Evolutionary conservation across 768 basidiomycete species (phyloP), one percentile per base, ranked within the genome.

Genomic region (Holtermannia corniformis): DNA sequence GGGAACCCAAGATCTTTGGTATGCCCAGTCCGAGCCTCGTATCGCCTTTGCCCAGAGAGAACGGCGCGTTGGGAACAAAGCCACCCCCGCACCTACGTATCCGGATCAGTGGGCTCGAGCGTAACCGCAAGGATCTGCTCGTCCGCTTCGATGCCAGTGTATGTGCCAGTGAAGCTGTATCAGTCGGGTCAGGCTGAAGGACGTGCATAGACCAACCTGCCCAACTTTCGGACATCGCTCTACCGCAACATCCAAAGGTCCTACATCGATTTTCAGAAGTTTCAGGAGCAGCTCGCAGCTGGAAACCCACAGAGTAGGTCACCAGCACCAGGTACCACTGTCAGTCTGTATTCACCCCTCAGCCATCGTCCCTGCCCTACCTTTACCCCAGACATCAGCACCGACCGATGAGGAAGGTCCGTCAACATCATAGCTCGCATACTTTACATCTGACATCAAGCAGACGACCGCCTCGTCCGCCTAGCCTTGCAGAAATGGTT

Each of bases 401-500:
- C 85, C 89, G 22, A 91, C 89, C 12, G 95, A 97, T 65, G 95
- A 97, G 74, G 95, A 97, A 73, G 76, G 76, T 76, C 26, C 14
- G 70, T 60, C 16, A 7, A n/a, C 40, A 41, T n/a, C 50, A 26
- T 21, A 12, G 14, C 45, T 23, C 0, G 40, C 14, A 41, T 12
- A 41, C 43, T 59, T 47, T 55, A 52, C 1, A 21, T 1, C 41
- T 47, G 14, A 28, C 14, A 40, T n/a, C n/a, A n/a, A n/a, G 11
- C 23, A 76, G 95, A 99, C 72, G 95, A 97, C 71, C 80, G 95
- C 19, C 78, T 99, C 2, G 89, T 99, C 26, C 86, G 86, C 69
- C 85, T 92, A 55, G 89, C 92, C 80, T 77, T 97, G 20, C 95
- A 97, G 73, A 77, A 87, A 56, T 99, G 95, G 93, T 79, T 95